Evolutionary conservation across 1,139 yeast species (phyloP).

Genomic region (Yamadazyma triangularis): DNA sequence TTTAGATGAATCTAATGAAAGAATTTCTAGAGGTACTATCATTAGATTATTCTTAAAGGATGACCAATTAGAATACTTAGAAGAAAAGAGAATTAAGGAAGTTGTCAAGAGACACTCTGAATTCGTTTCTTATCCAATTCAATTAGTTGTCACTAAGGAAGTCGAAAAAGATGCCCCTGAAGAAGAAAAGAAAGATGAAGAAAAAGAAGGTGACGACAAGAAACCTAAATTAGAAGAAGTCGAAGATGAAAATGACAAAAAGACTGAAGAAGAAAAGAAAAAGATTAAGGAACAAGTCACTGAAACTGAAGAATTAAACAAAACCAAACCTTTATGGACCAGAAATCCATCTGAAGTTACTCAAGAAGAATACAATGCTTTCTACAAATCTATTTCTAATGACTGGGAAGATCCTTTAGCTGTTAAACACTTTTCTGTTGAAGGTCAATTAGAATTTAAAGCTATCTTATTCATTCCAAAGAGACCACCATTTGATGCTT

Average conservation of each 20-base stretch:
- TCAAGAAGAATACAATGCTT: conserved; percentile 98
- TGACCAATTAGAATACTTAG: conserved; percentile 97
- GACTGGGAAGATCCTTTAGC: conserved; percentile 99
- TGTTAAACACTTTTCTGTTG: conserved; percentile 99
- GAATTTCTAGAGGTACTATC: conserved; percentile 90
- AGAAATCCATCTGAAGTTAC: conserved; percentile 97
- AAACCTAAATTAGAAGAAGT: conserved; percentile 70
- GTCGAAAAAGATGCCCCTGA: conserved; percentile 92
- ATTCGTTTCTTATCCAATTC: conserved; percentile 98
- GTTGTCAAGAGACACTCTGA: conserved; percentile 99
- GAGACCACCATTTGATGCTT: conserved; percentile 99
- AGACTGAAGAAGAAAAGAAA: conserved; percentile 67
- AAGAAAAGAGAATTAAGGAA: conserved; percentile 99
- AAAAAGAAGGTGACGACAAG: conserved; percentile 41
- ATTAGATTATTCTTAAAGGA: conserved; percentile 97
- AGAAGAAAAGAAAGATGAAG: conserved; percentile 62
- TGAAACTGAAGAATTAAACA: conserved; percentile 96
- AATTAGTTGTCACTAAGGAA: conserved; percentile 97
- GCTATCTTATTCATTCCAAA: conserved; percentile 97
- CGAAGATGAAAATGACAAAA: conserved; percentile 57
- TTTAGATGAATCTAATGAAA: conserved; percentile 81
- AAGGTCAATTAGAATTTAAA: conserved; percentile 99
- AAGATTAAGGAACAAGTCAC: conserved; percentile 82
- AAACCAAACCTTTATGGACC: conserved; percentile 99
- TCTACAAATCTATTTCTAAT: conserved; percentile 98